Evolutionary conservation across 1,139 yeast genomes (phyloP).

Genomic region (Candida tropicalis): DNA sequence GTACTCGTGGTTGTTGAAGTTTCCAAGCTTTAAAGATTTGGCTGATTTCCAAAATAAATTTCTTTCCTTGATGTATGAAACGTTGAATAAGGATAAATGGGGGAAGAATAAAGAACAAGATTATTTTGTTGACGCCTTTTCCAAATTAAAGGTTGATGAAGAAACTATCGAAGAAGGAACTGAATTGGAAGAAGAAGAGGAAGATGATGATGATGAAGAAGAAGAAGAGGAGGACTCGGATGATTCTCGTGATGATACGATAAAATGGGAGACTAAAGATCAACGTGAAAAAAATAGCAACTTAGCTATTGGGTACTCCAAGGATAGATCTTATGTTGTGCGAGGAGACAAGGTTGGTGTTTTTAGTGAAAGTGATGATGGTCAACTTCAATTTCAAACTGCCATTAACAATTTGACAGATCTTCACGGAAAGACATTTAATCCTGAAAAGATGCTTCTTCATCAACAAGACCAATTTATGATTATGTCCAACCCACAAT

Average conservation of each 20-base stretch:
- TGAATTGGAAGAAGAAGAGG: slow-evolving; percentile 19
- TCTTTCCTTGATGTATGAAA: slow-evolving; percentile 63
- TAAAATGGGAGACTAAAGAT: slow-evolving; percentile 18
- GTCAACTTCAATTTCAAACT: slow-evolving; percentile 60
- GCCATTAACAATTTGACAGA: slow-evolving; percentile 65
- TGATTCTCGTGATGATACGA: slow-evolving; percentile 22
- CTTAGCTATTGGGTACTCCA: slow-evolving; percentile 69
- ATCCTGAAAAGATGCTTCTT: slow-evolving; percentile 70
- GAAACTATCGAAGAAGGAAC: slow-evolving; percentile 22
- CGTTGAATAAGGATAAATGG: slow-evolving; percentile 56
- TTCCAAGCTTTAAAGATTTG: slow-evolving; percentile 42
- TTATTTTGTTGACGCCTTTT: slow-evolving; percentile 31
- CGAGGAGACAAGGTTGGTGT: slow-evolving; percentile 83
- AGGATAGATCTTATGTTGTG: slow-evolving; percentile 75
- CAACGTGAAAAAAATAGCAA: slow-evolving; percentile 52
- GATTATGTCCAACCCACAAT: slow-evolving; percentile 59
- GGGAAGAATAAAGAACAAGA: slow-evolving; percentile 22
- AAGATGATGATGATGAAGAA: slow-evolving; percentile 20
- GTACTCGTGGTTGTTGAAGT: slow-evolving; percentile 66
- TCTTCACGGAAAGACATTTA: slow-evolving; percentile 53
- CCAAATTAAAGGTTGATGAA: slow-evolving; percentile 31
- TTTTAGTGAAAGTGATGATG: slow-evolving; percentile 59
- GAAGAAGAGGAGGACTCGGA: slow-evolving; percentile 19
- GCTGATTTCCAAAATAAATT: slow-evolving; percentile 54
- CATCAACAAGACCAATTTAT: slow-evolving; percentile 73